Percentiles rank a stretch among this genome's conserved stretches.
phyloP scores from a whole-genome alignment of 2,329 filamentous ascomycete genomes.

The Aspergillaceae sp. region DNA sequence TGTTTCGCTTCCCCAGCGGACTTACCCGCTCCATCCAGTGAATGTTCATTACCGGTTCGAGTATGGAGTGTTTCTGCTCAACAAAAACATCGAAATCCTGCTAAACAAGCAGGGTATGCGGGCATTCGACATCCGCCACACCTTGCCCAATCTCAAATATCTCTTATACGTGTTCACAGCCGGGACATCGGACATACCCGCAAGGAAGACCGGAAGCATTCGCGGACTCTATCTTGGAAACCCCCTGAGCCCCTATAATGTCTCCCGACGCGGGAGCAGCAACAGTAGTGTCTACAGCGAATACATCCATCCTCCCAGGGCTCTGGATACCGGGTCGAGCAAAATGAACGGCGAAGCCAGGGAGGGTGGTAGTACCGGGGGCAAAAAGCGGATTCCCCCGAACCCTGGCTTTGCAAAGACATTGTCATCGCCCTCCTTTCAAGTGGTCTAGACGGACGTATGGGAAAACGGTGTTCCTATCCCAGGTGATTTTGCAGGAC shows the following conservation, averaged over 20 bases:
- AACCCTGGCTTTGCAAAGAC: conserved; percentile 4
- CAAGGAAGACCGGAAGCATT: conserved; percentile 46
- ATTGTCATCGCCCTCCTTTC: conserved; percentile 10
- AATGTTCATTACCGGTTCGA: conserved; percentile 83
- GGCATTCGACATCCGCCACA: conserved; percentile 83
- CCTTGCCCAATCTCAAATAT: conserved; percentile 88
- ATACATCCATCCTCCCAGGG: conserved; percentile 18
- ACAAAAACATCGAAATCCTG: conserved; percentile 80
- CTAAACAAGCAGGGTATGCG: conserved; percentile 60
- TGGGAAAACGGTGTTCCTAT: neutral
- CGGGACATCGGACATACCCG: conserved; percentile 56
- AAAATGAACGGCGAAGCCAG: conserved; percentile 18
- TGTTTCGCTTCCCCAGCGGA: conserved; percentile 46
- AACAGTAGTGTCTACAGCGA: conserved; percentile 32
- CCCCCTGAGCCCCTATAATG: conserved; percentile 21
- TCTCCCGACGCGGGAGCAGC: conserved; percentile 33
- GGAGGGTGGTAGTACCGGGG: conserved; percentile 12
- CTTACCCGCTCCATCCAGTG: conserved; percentile 73
- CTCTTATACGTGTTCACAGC: conserved; percentile 82
- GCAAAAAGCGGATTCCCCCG: conserved; percentile 2
- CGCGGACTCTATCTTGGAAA: conserved; percentile 36
- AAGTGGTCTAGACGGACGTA: conserved; percentile 9
- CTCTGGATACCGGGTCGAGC: conserved; percentile 12
- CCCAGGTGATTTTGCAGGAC: neutral
- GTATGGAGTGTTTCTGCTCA: conserved; percentile 91